A percentile compares a stretch with the other conserved stretches of the same genome.
phyloP scores from a whole-genome alignment of 768 basidiomycete species.

The Tulasnella sp. region DNA sequence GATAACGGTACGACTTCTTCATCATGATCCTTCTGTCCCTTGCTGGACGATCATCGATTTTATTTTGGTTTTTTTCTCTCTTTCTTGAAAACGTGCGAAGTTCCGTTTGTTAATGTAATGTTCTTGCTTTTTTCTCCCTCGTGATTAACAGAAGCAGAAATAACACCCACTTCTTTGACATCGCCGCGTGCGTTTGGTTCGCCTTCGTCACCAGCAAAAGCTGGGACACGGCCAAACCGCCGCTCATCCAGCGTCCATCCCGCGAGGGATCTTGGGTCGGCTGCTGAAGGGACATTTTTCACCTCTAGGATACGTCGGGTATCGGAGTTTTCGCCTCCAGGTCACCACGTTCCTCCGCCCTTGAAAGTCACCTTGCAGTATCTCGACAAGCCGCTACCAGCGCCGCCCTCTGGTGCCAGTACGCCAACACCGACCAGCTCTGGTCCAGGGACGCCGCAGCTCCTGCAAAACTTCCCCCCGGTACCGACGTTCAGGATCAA shows the following conservation, averaged over 20 bases:
- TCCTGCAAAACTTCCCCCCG: background rate
- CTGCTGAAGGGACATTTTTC: background rate
- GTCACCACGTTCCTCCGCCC: background rate
- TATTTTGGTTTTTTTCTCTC: background rate
- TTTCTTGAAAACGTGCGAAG: background rate
- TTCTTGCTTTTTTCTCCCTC: background rate
- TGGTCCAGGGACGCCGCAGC: background rate
- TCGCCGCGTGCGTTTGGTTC: slow-evolving; percentile 6
- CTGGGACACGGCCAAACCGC: background rate
- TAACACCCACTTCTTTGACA: slow-evolving; percentile 8
- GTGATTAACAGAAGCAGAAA: slow-evolving; percentile 2
- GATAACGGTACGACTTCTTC: slow-evolving; percentile 5
- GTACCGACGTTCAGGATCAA: background rate
- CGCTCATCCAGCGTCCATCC: background rate
- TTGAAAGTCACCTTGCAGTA: background rate
- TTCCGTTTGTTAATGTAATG: slow-evolving; percentile 8
- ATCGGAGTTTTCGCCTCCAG: background rate
- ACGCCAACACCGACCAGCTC: background rate
- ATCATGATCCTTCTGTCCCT: background rate
- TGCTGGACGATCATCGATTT: background rate
- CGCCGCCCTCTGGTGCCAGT: background rate
- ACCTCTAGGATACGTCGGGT: background rate
- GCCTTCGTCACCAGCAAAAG: background rate
- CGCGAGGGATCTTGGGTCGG: background rate
- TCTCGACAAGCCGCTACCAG: background rate